phyloP scores from a whole-genome alignment of 2,329 filamentous ascomycete genomes.

The Ophiosphaerella korrae region DNA sequence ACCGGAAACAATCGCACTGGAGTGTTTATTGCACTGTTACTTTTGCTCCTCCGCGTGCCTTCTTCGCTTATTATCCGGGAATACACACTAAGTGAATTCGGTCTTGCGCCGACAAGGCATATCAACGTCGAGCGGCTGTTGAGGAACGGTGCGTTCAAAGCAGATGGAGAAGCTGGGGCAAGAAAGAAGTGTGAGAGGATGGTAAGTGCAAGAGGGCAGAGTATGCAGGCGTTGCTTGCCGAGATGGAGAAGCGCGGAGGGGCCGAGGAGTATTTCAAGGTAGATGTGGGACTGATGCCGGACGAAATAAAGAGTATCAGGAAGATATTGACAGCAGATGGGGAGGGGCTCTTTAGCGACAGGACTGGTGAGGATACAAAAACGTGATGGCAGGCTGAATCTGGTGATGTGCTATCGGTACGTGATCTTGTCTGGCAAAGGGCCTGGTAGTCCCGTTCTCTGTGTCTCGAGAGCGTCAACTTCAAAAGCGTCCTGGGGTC shows the following conservation, averaged over 20 bases:
- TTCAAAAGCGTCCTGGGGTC: constrained; percentile 3
- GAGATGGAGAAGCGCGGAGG: constrained; percentile 24
- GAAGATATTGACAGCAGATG: constrained; percentile 14
- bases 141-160: constrained; percentile 55
- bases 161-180: constrained; percentile 31
- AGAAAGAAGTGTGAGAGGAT: constrained; percentile 37
- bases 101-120: constrained; percentile 42
- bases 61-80: constrained; percentile 63
- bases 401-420: constrained; percentile 18
- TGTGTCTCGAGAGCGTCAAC: constrained; percentile 19
- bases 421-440: constrained; percentile 29
- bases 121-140: constrained; percentile 53
- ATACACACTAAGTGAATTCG: constrained; percentile 69
- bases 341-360: neutral
- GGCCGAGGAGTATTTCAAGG: constrained; percentile 26
- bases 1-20: constrained; percentile 78
- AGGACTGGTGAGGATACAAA: neutral
- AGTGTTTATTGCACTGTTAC: constrained; percentile 67
- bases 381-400: neutral
- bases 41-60: constrained; percentile 65
- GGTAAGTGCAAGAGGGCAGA: constrained; percentile 46
- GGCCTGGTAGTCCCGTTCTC: constrained; percentile 7
- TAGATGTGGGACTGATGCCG: constrained; percentile 15
- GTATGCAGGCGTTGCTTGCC: constrained; percentile 26
- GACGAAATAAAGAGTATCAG: constrained; percentile 21